Evolutionary conservation across 2,329 filamentous ascomycete genomes (phyloP).

Genomic region (Geoglossum cookeanum): DNA sequence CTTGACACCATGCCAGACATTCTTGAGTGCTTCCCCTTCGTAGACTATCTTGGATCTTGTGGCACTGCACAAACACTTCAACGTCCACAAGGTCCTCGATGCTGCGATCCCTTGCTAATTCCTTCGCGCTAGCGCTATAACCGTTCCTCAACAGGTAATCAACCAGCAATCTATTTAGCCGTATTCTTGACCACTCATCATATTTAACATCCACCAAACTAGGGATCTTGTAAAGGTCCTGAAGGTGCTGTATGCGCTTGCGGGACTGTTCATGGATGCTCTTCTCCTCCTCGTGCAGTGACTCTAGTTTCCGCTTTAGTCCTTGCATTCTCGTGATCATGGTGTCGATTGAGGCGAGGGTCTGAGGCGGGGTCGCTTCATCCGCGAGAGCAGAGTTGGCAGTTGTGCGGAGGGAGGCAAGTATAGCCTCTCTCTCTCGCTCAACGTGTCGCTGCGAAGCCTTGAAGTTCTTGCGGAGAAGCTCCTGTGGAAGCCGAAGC

Average conservation of each 20-base stretch:
- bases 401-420: constrained; percentile 29
- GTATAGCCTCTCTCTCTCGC: constrained; percentile 26
- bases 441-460: constrained; percentile 35
- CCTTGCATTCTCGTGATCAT: constrained; percentile 75
- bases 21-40: constrained; percentile 51
- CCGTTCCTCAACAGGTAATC: constrained; percentile 80
- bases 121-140: constrained; percentile 56
- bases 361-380: constrained; percentile 38
- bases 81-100: constrained; percentile 76
- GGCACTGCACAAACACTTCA: constrained; percentile 69
- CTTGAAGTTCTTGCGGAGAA: constrained; percentile 87
- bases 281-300: constrained; percentile 60
- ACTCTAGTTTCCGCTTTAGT: constrained; percentile 70
- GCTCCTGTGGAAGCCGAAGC: constrained; percentile 78
- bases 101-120: constrained; percentile 53
- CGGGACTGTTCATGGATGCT: constrained; percentile 55
- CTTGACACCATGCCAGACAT: constrained; percentile 74
- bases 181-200: constrained; percentile 67
- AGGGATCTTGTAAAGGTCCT: constrained; percentile 60
- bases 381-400: constrained; percentile 45
- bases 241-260: constrained; percentile 61
- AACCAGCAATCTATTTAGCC: constrained; percentile 71
- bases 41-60: constrained; percentile 56
- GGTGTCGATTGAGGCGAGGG: constrained; percentile 62
- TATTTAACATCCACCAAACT: constrained; percentile 83